Conservation (phyloP, 169 alveolate genomes). For the Plasmodium ovale region DNA sequence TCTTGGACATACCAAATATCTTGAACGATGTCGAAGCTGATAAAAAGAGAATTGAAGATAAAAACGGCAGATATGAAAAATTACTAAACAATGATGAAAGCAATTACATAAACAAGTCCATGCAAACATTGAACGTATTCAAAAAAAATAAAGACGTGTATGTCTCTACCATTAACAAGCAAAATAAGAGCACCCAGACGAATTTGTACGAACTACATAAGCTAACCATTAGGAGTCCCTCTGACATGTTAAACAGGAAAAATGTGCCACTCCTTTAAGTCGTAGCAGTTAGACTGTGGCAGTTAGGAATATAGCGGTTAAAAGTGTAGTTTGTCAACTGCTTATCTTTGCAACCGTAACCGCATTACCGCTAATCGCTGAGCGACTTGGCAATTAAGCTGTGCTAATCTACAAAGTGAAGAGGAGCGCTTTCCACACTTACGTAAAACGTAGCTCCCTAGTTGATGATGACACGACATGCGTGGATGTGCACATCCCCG, state of each 20-base stretch:
- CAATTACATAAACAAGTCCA: conserved; percentile 55
- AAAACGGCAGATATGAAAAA: conserved; percentile 53
- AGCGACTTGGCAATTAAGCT: too few species aligned
- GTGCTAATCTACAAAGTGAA: too few species aligned
- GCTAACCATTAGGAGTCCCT: conserved; percentile 26
- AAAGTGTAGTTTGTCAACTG: too few species aligned
- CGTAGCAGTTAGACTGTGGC: too few species aligned
- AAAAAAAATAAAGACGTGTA: conserved; percentile 62
- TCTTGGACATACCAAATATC: conserved; percentile 62
- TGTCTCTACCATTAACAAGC: conserved; percentile 70
- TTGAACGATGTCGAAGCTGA: conserved; percentile 56
- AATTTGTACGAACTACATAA: conserved; percentile 67
- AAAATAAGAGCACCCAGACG: conserved; percentile 60
- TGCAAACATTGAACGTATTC: conserved; percentile 71
- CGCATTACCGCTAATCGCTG: too few species aligned
- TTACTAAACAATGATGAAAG: conserved; percentile 64
- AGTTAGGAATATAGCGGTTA: too few species aligned
- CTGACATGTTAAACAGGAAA: conserved; percentile 36
- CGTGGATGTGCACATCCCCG: neutral
- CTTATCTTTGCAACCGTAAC: too few species aligned
- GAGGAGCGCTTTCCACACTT: too few species aligned
- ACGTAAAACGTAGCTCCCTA: neutral
- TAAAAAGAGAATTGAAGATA: conserved; percentile 8
- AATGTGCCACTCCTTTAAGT: too few species aligned
- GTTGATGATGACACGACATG: neutral